Percentiles rank a stretch among this genome's conserved stretches.
Evolutionary conservation across 495 filamentous ascomycete species (phyloP).

Genomic region (Neohortaea acidophila): DNA sequence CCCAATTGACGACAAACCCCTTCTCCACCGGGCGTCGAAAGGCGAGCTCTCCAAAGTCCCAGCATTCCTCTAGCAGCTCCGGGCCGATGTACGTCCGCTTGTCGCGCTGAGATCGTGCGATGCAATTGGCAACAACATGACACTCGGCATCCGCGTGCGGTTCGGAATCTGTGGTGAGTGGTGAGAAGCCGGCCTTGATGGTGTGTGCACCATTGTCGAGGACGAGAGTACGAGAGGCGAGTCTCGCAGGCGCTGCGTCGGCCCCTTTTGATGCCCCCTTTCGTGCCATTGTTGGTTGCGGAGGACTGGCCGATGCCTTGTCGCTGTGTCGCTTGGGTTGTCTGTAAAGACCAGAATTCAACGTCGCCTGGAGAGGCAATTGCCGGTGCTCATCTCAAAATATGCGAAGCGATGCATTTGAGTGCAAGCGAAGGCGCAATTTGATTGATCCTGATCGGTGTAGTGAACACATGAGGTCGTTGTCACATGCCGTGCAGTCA

Average conservation of each 20-base stretch:
- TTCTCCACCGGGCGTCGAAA: conserved; percentile 90
- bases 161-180: conserved; percentile 12
- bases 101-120: conserved; percentile 61
- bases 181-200: conserved; percentile 79
- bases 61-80: conserved; percentile 56
- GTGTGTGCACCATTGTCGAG: conserved; percentile 90
- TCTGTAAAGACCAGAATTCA: too few relatives aligned
- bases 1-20: conserved; percentile 93
- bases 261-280: neutral
- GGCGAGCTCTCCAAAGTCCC: conserved; percentile 74
- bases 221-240: conserved; percentile 40
- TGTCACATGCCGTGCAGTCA: too few relatives aligned
- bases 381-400: too few relatives aligned
- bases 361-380: too few relatives aligned
- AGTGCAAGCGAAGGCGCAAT: too few relatives aligned
- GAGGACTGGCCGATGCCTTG: too few relatives aligned
- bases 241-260: neutral
- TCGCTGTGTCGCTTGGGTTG: too few relatives aligned
- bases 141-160: conserved; percentile 33
- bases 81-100: conserved; percentile 63
- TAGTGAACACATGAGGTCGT: too few relatives aligned
- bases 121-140: conserved; percentile 66
- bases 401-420: too few relatives aligned
- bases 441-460: too few relatives aligned
- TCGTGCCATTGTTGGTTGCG: conserved; percentile 11